Evolutionary conservation across 306 rosid species (phyloP).

Genomic region (Fagus sylvatica): DNA sequence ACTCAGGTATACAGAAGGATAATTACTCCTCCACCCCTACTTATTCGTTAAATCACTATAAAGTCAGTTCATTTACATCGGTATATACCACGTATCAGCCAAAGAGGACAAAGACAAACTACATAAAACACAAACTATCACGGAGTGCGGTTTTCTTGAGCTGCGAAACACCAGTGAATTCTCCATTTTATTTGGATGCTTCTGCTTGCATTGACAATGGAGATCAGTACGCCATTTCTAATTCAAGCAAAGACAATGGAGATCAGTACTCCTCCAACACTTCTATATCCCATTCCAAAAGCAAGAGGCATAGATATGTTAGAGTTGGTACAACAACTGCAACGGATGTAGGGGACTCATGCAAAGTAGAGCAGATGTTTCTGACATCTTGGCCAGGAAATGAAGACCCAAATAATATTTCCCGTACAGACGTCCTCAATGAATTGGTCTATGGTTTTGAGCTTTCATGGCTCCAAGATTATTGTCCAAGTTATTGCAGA

Average conservation of each 20-base stretch:
- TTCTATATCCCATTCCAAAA: background rate
- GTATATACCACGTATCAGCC: too few relatives aligned
- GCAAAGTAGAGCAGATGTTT: background rate
- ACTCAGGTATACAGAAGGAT: background rate
- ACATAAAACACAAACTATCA: background rate
- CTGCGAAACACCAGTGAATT: background rate
- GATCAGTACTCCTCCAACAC: background rate
- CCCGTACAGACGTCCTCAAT: background rate
- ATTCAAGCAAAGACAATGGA: too few relatives aligned
- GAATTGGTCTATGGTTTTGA: background rate
- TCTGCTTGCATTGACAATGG: background rate
- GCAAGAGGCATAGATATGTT: background rate
- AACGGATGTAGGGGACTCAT: background rate
- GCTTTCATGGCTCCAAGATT: background rate
- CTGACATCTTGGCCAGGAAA: background rate
- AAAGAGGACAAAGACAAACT: background rate
- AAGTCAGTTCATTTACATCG: background rate
- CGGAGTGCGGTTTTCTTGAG: background rate
- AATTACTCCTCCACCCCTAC: conserved; percentile 25
- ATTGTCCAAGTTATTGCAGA: background rate
- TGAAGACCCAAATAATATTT: background rate
- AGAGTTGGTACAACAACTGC: background rate
- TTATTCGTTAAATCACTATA: rapidly evolving
- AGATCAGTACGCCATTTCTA: background rate
- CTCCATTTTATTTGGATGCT: conserved; percentile 9